phyloP scores from a whole-genome alignment of 73 alveolate species.

The Paramecium caudatum region DNA sequence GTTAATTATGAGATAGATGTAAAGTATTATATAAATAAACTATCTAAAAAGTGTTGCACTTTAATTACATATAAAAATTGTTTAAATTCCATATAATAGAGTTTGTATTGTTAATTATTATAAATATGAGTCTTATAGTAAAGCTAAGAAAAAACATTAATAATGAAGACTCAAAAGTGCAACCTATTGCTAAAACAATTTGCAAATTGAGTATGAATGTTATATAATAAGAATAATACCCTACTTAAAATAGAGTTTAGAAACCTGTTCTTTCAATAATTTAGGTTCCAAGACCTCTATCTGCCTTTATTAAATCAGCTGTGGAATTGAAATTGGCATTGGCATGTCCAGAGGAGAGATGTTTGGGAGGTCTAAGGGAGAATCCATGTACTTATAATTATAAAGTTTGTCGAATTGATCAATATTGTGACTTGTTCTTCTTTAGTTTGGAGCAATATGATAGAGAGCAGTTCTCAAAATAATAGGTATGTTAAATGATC shows the following conservation, averaged over 20 bases:
- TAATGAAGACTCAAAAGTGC: not conserved
- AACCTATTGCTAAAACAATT: not conserved
- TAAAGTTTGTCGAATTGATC: conserved; percentile 46
- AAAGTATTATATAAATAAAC: too few species aligned
- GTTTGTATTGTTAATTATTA: too few species aligned
- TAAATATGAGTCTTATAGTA: conserved; percentile 29
- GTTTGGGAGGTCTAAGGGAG: conserved; percentile 62
- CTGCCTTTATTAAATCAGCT: conserved; percentile 41
- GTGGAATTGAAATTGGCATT: conserved; percentile 66
- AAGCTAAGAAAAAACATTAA: conserved; percentile 13
- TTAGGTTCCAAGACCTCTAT: conserved; percentile 26
- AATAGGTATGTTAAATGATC: conserved; percentile 18
- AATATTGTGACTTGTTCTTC: conserved; percentile 32
- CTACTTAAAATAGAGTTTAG: not conserved
- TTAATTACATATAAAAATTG: too few species aligned
- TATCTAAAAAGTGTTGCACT: too few species aligned
- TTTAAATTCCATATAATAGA: too few species aligned
- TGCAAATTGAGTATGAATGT: conserved; percentile 46
- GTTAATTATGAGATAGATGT: too few species aligned
- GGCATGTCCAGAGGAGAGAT: conserved; percentile 12
- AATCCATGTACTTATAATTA: conserved; percentile 68
- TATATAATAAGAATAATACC: not conserved
- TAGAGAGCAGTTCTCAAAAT: conserved; percentile 50
- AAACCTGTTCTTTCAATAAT: not conserved
- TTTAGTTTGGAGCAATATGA: conserved; percentile 54